A percentile compares a stretch with the other conserved stretches of the same genome.
Conservation (phyloP, 2,329 filamentous ascomycete species). For the Cercospora zeae-maydis region DNA sequence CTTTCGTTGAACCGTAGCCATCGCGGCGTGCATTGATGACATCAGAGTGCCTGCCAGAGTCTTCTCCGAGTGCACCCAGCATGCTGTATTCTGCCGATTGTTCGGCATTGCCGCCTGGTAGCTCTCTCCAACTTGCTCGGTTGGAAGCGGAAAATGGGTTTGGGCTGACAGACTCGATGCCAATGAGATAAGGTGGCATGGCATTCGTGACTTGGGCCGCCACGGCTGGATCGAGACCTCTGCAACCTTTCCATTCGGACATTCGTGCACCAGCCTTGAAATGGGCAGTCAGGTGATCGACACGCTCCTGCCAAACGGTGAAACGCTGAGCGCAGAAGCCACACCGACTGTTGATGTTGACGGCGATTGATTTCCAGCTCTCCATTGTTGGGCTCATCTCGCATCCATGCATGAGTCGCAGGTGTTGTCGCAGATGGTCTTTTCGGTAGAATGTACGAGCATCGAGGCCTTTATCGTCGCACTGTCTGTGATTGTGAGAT, state of each 20-base stretch:
- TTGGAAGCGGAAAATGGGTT: slow-evolving; percentile 48
- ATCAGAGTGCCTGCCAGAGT: slow-evolving; percentile 7
- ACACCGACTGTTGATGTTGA: slow-evolving; percentile 53
- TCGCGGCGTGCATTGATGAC: slow-evolving; percentile 11
- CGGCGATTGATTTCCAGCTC: slow-evolving; percentile 58
- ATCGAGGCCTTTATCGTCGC: slow-evolving; percentile 62
- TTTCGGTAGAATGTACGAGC: slow-evolving; percentile 63
- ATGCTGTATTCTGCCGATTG: slow-evolving; percentile 3
- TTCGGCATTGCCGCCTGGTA: not conserved
- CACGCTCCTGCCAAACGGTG: slow-evolving; percentile 50
- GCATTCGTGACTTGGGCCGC: slow-evolving; percentile 50
- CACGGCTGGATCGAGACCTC: slow-evolving; percentile 50
- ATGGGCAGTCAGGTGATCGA: slow-evolving; percentile 54
- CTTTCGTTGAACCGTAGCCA: slow-evolving; percentile 17
- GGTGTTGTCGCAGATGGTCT: slow-evolving; percentile 60
- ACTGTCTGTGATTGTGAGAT: slow-evolving; percentile 58
- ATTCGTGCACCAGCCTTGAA: slow-evolving; percentile 54
- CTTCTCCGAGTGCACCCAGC: not conserved
- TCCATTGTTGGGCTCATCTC: slow-evolving; percentile 63
- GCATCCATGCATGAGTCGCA: slow-evolving; percentile 58
- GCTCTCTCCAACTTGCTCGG: slow-evolving; percentile 23
- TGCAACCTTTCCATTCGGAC: slow-evolving; percentile 54
- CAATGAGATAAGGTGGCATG: slow-evolving; percentile 53
- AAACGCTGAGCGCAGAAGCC: slow-evolving; percentile 52
- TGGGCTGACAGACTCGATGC: slow-evolving; percentile 45